A percentile compares a stretch with the other conserved stretches of the same genome.
These are phyloP conservation scores for Pestalotiopsis sp. DNA, from an alignment of 2,329 filamentous ascomycete genomes.

Conservation along the genomic window DNA sequence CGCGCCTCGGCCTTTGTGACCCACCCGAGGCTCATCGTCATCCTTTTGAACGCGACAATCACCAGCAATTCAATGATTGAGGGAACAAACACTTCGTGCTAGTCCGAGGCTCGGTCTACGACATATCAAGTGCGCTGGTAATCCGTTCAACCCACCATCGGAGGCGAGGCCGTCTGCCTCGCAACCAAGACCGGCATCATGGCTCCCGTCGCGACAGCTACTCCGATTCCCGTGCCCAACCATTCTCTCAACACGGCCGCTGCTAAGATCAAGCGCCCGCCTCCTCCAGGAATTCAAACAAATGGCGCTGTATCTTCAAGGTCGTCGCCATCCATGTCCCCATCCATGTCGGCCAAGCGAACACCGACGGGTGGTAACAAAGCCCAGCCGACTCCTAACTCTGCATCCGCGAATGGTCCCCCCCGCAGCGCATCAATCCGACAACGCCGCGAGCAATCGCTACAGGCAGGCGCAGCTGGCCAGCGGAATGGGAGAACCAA, in stretches of 20 bases:
- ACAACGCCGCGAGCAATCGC: slow-evolving; percentile 58
- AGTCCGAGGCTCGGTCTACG: neutral
- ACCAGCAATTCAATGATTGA: neutral
- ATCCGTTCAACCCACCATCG: neutral
- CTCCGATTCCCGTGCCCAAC: slow-evolving; percentile 21
- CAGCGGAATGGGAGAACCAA: slow-evolving; percentile 49
- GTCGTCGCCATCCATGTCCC: slow-evolving; percentile 56
- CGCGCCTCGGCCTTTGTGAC: slow-evolving; percentile 1
- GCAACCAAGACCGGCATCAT: slow-evolving; percentile 36
- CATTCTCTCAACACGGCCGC: slow-evolving; percentile 41
- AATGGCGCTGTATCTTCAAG: slow-evolving; percentile 62
- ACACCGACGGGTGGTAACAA: slow-evolving; percentile 44
- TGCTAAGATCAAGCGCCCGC: slow-evolving; percentile 69
- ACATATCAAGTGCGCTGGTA: neutral
- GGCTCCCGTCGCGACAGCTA: slow-evolving; percentile 57
- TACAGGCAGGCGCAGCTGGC: slow-evolving; percentile 39
- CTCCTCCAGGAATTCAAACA: slow-evolving; percentile 66
- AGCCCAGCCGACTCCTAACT: slow-evolving; percentile 38
- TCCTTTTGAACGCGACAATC: neutral
- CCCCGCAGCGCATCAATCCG: slow-evolving; percentile 57
- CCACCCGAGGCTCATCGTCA: neutral
- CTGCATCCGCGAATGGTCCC: slow-evolving; percentile 43
- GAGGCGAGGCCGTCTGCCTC: neutral
- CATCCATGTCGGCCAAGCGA: slow-evolving; percentile 57
- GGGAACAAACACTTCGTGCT: neutral